These are phyloP conservation scores for Tulasnella sp. DNA, from an alignment of 768 basidiomycete genomes.

Conservation along the genomic window DNA sequence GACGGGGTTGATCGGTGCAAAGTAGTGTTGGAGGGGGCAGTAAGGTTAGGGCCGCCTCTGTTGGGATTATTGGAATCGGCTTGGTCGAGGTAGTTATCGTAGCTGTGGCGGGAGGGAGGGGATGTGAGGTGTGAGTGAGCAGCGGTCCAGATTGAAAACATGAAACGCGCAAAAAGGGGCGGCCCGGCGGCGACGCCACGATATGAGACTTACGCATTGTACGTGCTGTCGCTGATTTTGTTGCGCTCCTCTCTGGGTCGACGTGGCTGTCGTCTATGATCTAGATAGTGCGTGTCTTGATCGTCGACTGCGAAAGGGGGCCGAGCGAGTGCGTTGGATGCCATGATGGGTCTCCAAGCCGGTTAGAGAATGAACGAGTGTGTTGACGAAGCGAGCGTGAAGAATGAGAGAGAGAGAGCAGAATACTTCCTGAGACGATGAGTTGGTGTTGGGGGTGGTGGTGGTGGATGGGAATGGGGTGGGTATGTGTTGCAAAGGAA, in stretches of 20 bases:
- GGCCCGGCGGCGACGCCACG: neutral
- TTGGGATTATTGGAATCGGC: neutral
- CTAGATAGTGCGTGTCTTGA: constrained; percentile 8
- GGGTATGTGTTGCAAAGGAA: neutral
- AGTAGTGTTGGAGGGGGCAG: neutral
- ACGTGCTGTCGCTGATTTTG: constrained; percentile 12
- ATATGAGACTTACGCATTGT: constrained; percentile 12
- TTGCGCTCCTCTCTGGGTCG: constrained; percentile 9
- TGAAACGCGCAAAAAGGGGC: neutral
- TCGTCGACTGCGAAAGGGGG: constrained; percentile 16
- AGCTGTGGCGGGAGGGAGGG: neutral
- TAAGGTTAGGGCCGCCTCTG: neutral
- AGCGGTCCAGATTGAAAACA: neutral
- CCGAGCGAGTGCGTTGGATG: constrained; percentile 4
- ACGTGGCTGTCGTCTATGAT: neutral
- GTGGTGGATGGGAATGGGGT: neutral
- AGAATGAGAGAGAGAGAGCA: neutral
- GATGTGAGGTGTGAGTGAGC: neutral
- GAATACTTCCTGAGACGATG: neutral
- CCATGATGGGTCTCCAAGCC: constrained; percentile 4
- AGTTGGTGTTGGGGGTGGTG: neutral
- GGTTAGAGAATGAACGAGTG: neutral
- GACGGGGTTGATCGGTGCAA: neutral
- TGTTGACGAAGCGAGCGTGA: neutral
- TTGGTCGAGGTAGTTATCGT: constrained; percentile 5